Evolutionary conservation across 1,284 basidiomycete species (phyloP), one percentile per base, ranked within the genome.

Genomic region (Puccinia triticina): DNA sequence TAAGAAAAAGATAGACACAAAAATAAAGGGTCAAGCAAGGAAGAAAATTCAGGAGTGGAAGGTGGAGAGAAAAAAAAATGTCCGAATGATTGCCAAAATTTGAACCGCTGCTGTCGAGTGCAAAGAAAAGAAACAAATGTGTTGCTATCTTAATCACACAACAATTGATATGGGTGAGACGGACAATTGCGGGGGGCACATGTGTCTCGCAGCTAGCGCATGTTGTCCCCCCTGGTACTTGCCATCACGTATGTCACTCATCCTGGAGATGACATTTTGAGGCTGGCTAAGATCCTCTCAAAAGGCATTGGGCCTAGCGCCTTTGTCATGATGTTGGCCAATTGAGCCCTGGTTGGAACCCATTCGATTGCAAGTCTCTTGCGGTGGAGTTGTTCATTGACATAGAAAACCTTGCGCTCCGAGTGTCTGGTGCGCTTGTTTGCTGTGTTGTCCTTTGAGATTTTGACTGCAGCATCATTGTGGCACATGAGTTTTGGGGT

Each of bases 311-410:
- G 37, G 3, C 55, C 53, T 26, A 77, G n/a, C n/a, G 75, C 53
- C 46, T 77, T 77, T 7, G 75, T 77, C 23, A 77, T 43, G n/a
- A 77, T 34, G 26, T 77, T 32, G 26, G 75, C 75, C 11, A 59
- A 23, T 48, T 61, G 53, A 1, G 46, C 32, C 0, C 18, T 2
- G 21, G 74, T 40, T 18, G 72, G 48, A 16, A 74, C 50, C 72
- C 72, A 74, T 11, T 74, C 4, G 26, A 74, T 74, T 1, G 46
- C 23, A 18, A 59, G 48, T n/a, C 21, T 37, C 4, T 59, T 34
- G 7, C 55, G 32, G 16, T n/a, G 26, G 1, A 75, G 14, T 21
- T 55, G 53, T 23, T 75, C 50, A 32, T 74, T 74, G 72, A 53
- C 48, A 18, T 50, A 50, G 29, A 53, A 74, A 34, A 21, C 50